phyloP scores from a whole-genome alignment of 306 rosid genomes.

The Sophora flavescens region DNA sequence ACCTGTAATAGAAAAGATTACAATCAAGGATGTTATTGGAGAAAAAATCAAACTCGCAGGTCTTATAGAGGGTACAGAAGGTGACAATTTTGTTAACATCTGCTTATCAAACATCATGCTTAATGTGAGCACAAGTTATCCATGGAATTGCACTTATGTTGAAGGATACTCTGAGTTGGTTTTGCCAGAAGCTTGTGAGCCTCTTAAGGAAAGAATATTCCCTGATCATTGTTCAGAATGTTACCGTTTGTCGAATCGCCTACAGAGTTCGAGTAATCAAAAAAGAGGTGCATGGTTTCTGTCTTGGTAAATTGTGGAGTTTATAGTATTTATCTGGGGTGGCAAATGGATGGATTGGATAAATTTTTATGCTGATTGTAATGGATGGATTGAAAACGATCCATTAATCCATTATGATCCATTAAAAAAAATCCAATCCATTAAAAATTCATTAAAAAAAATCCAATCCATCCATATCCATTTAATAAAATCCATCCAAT shows the following conservation, averaged over 20 bases:
- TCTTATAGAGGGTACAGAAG: slow-evolving; percentile 73
- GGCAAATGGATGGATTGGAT: too few species aligned
- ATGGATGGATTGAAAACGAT: too few species aligned
- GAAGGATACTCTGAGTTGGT: slow-evolving; percentile 73
- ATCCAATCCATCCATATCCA: too few species aligned
- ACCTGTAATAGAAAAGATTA: slow-evolving; percentile 66
- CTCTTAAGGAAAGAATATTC: slow-evolving; percentile 61
- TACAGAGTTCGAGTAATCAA: slow-evolving; percentile 48
- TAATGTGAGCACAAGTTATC: slow-evolving; percentile 57
- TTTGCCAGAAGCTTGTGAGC: slow-evolving; percentile 64
- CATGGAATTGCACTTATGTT: slow-evolving; percentile 79
- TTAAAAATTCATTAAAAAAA: too few species aligned
- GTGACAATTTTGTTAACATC: slow-evolving; percentile 62
- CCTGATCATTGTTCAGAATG: slow-evolving; percentile 75
- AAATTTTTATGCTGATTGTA: too few species aligned
- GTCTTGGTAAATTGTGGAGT: slow-evolving; percentile 66
- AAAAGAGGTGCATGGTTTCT: slow-evolving; percentile 57
- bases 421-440: too few species aligned
- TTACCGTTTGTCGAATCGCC: slow-evolving; percentile 61
- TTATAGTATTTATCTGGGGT: too few species aligned
- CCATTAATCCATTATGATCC: too few species aligned
- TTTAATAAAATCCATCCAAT: too few species aligned
- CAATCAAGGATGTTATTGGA: slow-evolving; percentile 66
- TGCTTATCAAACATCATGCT: slow-evolving; percentile 71
- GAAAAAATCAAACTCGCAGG: slow-evolving; percentile 65